phyloP scores from a whole-genome alignment of 305 asterid species.

The Galium porrigens region DNA sequence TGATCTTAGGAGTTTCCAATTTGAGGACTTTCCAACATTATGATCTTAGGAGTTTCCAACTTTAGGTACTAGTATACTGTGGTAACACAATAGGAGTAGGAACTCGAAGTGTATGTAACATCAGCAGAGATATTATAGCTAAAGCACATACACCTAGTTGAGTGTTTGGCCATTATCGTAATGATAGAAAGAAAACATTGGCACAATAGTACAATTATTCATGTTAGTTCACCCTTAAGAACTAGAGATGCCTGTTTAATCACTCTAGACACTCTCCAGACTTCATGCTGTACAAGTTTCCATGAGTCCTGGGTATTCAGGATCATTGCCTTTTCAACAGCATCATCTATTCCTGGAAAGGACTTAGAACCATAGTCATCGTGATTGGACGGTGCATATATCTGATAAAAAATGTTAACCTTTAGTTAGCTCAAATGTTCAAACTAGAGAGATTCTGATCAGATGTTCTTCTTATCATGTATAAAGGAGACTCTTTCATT shows the following conservation, averaged over 20 bases:
- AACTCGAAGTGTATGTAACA: not conserved
- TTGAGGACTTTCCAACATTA: no score
- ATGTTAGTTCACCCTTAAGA: slow-evolving; percentile 46
- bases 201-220: not conserved
- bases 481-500: not conserved
- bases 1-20: not conserved
- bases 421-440: not conserved
- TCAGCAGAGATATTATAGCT: not conserved
- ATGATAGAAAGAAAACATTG: not conserved
- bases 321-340: slow-evolving; percentile 42
- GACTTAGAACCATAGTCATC: slow-evolving; percentile 51
- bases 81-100: no score
- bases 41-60: not conserved
- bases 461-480: not conserved
- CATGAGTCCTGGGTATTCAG: slow-evolving; percentile 31
- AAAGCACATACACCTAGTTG: not conserved
- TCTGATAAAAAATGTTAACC: slow-evolving; percentile 27
- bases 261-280: slow-evolving; percentile 77
- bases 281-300: slow-evolving; percentile 59
- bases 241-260: slow-evolving; percentile 63
- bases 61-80: no score
- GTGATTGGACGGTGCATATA: slow-evolving; percentile 63
- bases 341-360: slow-evolving; percentile 63
- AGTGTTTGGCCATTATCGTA: not conserved
- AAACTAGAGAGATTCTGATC: not conserved